Percentiles rank a stretch among this genome's conserved stretches.
Conservation (phyloP, 2,329 filamentous ascomycete species). For the Aspergillus sp. region DNA sequence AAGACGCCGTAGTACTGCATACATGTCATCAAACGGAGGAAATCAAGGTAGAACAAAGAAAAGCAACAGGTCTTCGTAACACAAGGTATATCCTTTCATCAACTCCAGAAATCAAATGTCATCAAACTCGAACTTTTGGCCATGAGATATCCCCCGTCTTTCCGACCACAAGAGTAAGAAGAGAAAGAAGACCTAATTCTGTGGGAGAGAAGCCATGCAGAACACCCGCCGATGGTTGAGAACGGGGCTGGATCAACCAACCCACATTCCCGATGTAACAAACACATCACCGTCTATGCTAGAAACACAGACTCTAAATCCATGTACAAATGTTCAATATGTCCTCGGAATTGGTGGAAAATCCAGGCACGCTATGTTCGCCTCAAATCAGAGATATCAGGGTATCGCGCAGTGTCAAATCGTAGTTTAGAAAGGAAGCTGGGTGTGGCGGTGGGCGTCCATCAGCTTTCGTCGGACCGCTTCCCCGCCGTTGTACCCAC, state of each 20-base stretch:
- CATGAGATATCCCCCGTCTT: slow-evolving; percentile 12
- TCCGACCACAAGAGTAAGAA: slow-evolving; percentile 3
- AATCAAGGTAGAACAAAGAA: neutral
- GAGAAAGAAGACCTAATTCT: neutral
- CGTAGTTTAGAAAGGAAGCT: slow-evolving; percentile 36
- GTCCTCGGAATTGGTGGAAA: slow-evolving; percentile 1
- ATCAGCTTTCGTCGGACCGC: slow-evolving; percentile 48
- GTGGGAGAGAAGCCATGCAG: neutral
- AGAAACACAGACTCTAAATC: slow-evolving; percentile 1
- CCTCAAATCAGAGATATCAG: neutral
- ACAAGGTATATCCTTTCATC: slow-evolving; percentile 20
- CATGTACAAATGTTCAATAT: neutral
- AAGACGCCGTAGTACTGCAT: neutral
- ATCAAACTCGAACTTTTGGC: slow-evolving; percentile 20
- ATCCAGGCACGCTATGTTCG: slow-evolving; percentile 1
- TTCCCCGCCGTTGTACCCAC: slow-evolving; percentile 41
- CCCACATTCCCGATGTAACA: neutral
- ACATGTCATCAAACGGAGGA: neutral
- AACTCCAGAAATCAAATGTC: slow-evolving; percentile 14
- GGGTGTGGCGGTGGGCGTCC: slow-evolving; percentile 44
- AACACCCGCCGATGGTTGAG: too few relatives aligned
- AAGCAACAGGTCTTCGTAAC: slow-evolving; percentile 5
- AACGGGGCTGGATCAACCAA: neutral
- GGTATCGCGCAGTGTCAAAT: neutral
- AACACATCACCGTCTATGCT: neutral